Base-by-base conservation (phyloP, 2,329 filamentous ascomycete species). In the Scorias spongiosa region DNA sequence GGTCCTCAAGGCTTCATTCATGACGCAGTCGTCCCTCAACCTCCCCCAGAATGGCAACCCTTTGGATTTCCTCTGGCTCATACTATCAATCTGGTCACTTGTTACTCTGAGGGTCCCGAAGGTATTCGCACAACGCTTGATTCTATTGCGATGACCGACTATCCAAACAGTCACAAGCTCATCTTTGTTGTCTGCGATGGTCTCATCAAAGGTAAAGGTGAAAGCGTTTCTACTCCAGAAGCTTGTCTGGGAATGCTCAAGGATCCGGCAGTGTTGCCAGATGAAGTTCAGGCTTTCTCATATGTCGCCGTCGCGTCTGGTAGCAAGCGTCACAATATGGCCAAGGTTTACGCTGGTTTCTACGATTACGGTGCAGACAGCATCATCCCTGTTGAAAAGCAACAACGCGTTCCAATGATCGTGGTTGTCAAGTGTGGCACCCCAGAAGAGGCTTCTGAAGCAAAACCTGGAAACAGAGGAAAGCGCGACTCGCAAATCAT, bases 401-500 rank as follows among this genome's bases (percentile, higher is more conserved):
- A 96, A 65, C 89, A 96, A 66, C 83, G 91, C 45, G 89, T 98
- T 20, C 93, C 91, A 2, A 95, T 98, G 87, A 87, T 98, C 74
- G 75, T 91, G 11, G 75, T 98, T 44, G 86, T 94, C 62, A 98
- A 98, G 67, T 93, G 84, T 57, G 91, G 91, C 52, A 96, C 91
- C 11, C 86, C 86, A 1, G 85, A 86, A 44, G 91, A 98, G 66
- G 74, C 78, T 29, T 71, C 65, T 36, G 81, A 82, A 55, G 74
- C 82, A 45, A 98, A 98, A 66, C 86, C 93, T 10, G 91, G 91
- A 55, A 98, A 98, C 66, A 79, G 91, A 66, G 93, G 91, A 65
- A 98, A 98, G 73, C 85, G 91, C 61, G 91, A 98, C 72, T 94
- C 86, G 69, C 91, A 98, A 64, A 95, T 98, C 58, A 91, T 98